Base-by-base conservation (phyloP, 768 basidiomycete species). In the Cyclocybe aegerita region DNA sequence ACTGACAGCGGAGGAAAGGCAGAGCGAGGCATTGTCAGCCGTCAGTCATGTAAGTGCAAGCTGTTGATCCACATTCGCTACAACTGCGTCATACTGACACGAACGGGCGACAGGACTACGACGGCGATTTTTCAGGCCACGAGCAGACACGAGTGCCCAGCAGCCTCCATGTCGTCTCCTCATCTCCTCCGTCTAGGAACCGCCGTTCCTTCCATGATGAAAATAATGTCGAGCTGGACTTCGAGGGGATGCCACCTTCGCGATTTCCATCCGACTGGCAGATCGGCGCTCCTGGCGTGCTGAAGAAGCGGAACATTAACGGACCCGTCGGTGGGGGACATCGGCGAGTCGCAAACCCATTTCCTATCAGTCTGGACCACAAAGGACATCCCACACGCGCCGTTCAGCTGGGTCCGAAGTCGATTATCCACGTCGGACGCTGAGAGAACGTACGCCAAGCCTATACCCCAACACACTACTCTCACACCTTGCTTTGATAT, bases 361-460 rank as follows among this genome's bases (percentile, higher is more conserved):
- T 72, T 42, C 70, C 74, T 9, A 60, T 77, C 33, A 54, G 57
- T n/a, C 54, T 78, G n/a, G 70, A 75, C 48, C 59, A 32, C 15
- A 69, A 69, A 29, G 72, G 74, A 1, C 66, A 65, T 8, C 70
- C 74, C 16, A 64, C 60, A 7, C 59, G 49, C 1, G 57, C 67
- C 0, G 65, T 77, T 3, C 72, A 74, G 32, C 53, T 69, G 29
- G 77, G 77, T n/a, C 73, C 71, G 3, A 73, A 61, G 52, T 65
- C 60, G 15, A 61, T 49, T 35, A 16, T 63, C 43, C 40, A 50
- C 57, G 14, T 66, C 57, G 12, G 60, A 54, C 31, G 58, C 10
- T 52, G 48, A 57, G 44, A 39, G 17, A 16, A 32, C 39, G 34
- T 34, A 44, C 14, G 49, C 44, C 30, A 12, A 3, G 23, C 4